Percentiles rank a stretch among this genome's conserved stretches.
phyloP scores from a whole-genome alignment of 2,329 filamentous ascomycete species.

The Chaetomium strumarium region DNA sequence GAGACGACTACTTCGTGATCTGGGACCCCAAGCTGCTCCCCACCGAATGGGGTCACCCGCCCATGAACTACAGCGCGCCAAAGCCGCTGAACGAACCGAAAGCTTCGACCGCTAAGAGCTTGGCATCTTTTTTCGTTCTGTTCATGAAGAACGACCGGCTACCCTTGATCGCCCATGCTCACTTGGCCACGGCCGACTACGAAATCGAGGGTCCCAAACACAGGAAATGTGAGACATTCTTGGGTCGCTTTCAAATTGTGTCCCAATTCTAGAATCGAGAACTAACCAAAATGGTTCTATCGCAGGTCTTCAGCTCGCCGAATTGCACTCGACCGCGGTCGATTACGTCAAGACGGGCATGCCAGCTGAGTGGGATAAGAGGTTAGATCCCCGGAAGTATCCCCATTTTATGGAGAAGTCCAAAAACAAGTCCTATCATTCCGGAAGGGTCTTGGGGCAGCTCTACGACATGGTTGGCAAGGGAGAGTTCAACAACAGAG shows the following conservation, averaged over 20 bases:
- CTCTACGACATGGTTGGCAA: constrained; percentile 71
- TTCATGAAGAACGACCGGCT: constrained; percentile 91
- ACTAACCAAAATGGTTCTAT: neutral
- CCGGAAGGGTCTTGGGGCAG: constrained; percentile 65
- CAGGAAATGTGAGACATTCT: constrained; percentile 47
- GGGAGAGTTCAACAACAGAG: constrained; percentile 56
- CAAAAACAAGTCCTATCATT: constrained; percentile 53
- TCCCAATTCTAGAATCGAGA: neutral
- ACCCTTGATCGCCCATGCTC: constrained; percentile 71
- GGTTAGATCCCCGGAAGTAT: constrained; percentile 57
- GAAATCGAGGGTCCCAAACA: constrained; percentile 58
- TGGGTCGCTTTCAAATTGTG: neutral
- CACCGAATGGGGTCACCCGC: constrained; percentile 60
- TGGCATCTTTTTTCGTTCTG: constrained; percentile 79
- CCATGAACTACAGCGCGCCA: constrained; percentile 70
- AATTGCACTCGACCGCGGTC: constrained; percentile 85
- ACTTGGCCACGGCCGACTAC: constrained; percentile 70
- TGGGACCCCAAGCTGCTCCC: constrained; percentile 72
- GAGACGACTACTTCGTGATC: constrained; percentile 90
- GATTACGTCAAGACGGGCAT: constrained; percentile 91
- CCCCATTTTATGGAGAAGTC: constrained; percentile 85
- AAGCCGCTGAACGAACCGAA: constrained; percentile 50
- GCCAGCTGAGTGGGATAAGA: constrained; percentile 59
- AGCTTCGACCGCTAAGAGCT: constrained; percentile 64
- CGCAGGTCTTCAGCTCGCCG: constrained; percentile 28